Evolutionary conservation across 257 asterid species (phyloP), one percentile per base, ranked within the genome.

Genomic region (Thymus mandschuricus): DNA sequence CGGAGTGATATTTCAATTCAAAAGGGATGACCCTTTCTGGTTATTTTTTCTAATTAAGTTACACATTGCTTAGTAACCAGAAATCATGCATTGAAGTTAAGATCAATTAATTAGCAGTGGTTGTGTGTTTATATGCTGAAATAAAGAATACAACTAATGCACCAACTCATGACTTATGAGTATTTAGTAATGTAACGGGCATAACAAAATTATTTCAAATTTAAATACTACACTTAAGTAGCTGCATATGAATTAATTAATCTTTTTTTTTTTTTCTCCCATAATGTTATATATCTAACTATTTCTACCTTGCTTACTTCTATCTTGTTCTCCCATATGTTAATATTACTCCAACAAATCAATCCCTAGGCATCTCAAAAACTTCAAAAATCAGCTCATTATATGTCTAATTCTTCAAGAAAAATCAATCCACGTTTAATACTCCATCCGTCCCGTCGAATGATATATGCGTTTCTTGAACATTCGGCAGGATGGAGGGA

Each of bases 141-240:
- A 63, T 78, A 15, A 73, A 62, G 57, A 55, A 46, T 55, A 33
- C 76, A 68, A 49, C 75, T 46, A 44, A 43, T 72, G 45, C 45
- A 72, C 71, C 78, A 66, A 52, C 71, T 71, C 41, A 44, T 58
- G 50, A 72, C 41, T 60, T 52, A 45, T 50, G 60, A 46, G 56
- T 30, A 77, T 77, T 76, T 71, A 70, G 66, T 38, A 30, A 29
- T 60, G 33, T 5, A 58, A 5, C 46, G 34, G 3, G 38, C 60
- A 55, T 51, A 21, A 21, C 3, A 15, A 11, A 45, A 3, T 4
- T 35, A 3, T 4, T 35, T 27, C 8, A 6, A 15, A 55, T 33
- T 31, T 10, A 41, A 43, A 43, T 9, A n/a, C 1, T n/a, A 41
- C 43, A 4, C 30, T 45, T 31, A 43, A 11, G 41, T 29, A 50